Conservation (phyloP, 1,139 yeast genomes). For the Candida sp. region DNA sequence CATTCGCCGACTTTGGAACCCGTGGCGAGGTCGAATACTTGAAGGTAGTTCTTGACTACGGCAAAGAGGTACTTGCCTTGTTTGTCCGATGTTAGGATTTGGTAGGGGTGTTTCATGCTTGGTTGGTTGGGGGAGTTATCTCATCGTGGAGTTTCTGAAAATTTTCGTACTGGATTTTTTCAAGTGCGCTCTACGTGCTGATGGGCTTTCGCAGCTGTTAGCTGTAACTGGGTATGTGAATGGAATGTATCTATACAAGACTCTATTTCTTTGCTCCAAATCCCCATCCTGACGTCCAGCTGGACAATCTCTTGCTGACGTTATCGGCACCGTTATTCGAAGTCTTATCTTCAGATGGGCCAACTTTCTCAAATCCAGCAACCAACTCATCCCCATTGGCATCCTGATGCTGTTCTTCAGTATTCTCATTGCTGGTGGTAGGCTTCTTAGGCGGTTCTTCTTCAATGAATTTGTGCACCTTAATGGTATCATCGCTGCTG, state of each 20-base stretch:
- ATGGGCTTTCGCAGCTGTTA: background rate
- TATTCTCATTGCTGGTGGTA: constrained; percentile 10
- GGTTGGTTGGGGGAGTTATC: background rate
- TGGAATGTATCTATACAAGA: background rate
- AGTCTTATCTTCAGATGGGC: constrained; percentile 4
- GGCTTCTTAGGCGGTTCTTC: constrained; percentile 7
- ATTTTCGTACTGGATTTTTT: background rate
- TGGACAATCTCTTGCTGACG: constrained; percentile 7
- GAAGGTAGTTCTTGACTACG: constrained; percentile 59
- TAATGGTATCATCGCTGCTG: constrained; percentile 11
- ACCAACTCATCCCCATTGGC: constrained; percentile 13
- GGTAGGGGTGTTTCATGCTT: constrained; percentile 73
- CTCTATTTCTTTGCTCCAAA: constrained; percentile 16
- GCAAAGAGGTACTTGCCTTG: constrained; percentile 54
- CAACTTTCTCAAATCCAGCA: constrained; percentile 15
- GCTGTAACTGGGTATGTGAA: background rate
- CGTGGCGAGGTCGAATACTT: constrained; percentile 45
- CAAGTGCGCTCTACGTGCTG: background rate
- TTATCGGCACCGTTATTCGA: constrained; percentile 3
- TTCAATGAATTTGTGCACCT: constrained; percentile 22
- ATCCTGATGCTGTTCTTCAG: constrained; percentile 13
- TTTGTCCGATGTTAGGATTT: constrained; percentile 48
- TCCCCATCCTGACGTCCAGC: constrained; percentile 21
- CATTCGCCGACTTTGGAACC: constrained; percentile 54
- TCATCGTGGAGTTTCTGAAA: background rate